These are phyloP conservation scores for Phytophthora pisi DNA, from an alignment of 352 stramenopile genomes.

Conservation along the genomic window DNA sequence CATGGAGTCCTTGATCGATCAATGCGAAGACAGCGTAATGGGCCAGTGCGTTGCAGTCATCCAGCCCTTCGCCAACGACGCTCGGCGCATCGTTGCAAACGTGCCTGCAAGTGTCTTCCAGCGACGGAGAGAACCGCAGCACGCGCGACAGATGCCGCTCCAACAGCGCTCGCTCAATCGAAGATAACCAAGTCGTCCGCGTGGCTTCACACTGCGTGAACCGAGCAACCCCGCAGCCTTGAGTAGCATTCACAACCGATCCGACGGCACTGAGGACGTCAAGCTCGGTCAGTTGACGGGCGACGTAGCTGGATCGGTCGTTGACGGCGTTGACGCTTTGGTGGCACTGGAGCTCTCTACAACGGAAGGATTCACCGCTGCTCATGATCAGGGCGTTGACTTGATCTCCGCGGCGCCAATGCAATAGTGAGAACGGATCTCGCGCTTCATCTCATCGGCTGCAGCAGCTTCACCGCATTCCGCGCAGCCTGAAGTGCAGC, in stretches of 20 bases:
- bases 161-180: constrained; percentile 13
- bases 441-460: neutral
- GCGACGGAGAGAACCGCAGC: constrained; percentile 19
- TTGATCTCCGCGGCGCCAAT: constrained; percentile 5
- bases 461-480: neutral
- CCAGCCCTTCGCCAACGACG: neutral
- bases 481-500: constrained; percentile 7
- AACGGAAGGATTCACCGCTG: constrained; percentile 9
- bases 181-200: constrained; percentile 7
- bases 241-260: constrained; percentile 11
- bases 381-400: constrained; percentile 6
- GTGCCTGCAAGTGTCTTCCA: constrained; percentile 12
- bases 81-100: neutral
- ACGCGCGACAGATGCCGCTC: constrained; percentile 16
- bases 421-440: constrained; percentile 9
- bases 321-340: constrained; percentile 8
- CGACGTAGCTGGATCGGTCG: constrained; percentile 26
- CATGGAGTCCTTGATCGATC: neutral
- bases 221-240: constrained; percentile 2
- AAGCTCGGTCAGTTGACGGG: constrained; percentile 16
- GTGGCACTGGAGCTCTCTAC: constrained; percentile 19
- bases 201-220: constrained; percentile 18
- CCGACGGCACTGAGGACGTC: constrained; percentile 17
- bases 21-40: constrained; percentile 15
- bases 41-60: constrained; percentile 4